Evolutionary conservation across 805 yeast genomes (phyloP), one percentile per base, ranked within the genome.

Genomic region (Kodamaea lidongshanica): DNA sequence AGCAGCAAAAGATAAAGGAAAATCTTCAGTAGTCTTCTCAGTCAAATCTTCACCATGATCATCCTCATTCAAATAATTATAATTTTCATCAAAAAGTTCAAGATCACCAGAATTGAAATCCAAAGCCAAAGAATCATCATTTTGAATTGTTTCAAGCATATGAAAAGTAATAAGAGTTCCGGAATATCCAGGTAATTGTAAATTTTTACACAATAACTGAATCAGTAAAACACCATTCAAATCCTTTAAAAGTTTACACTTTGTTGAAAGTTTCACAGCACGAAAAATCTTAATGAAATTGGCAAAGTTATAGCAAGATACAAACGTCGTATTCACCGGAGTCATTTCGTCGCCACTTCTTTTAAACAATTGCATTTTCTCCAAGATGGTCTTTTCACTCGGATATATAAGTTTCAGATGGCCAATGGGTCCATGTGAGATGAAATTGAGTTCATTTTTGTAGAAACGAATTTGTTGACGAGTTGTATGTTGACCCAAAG

Each of bases 351-450:
- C 57, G 18, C 52, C 53, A 6, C 63, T 56, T 23, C 53, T 28
- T 12, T 16, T 23, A 2, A 72, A 44, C n/a, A 50, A 63, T 12
- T 27, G 27, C 17, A 84, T 49, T 24, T 77, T 75, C 38, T 81
- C 89, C 18, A 86, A 50, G 8, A 76, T 71, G 2, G 74, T 60
- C 41, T 69, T 66, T 27, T 72, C 81, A 37, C 67, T 70, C 0
- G 94, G 94, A 27, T 79, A 66, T 7, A 70, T 65, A 12, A 84
- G 59, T 45, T 79, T 77, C 22, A 84, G 76, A 30, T 67, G 62
- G 0, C 94, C 95, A 26, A 83, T 65, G n/a, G 77, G 81, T 7
- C 89, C 83, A 22, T 66, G 68, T 0, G 92, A 79, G 4, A 81
- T 70, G 31, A 86, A 67, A 15, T 68, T 61, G 26, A 79, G 52